Evolutionary conservation across 164 flowering plant genomes (phyloP), one percentile per base, ranked within the genome.

Genomic region (Hamamelis virginiana): DNA sequence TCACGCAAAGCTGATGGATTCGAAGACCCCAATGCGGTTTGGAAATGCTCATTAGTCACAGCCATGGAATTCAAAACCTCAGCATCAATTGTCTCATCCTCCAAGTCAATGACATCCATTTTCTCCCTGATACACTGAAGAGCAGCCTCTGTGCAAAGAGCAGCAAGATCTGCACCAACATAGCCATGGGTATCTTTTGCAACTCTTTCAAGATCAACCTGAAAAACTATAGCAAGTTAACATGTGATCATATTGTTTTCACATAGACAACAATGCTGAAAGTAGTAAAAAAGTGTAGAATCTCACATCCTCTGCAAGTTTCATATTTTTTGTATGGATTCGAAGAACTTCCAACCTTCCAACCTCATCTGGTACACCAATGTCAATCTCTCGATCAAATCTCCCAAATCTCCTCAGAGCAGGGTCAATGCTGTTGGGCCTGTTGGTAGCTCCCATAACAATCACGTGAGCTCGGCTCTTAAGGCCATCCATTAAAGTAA

Each of bases 131-230:
- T 85, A 70, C 91, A 87, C 67, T 85, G 89, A 68, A 87, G 89
- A 45, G 91, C 91, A 75, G 89, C 86, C 62, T 87, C 91, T 0
- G 91, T 87, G 73, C 89, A 87, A 56, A 87, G 80, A 23, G 89
- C 91, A 64, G 91, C 91, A 67, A 87, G 83, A 75, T 87, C 91
- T 11, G 91, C 85, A 50, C 91, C 91, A 21, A 87, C 91, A 73
- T 87, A 87, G 23, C 91, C 91, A 64, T 87, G 91, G 1, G 91
- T 87, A 57, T 87, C 83, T 59, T 77, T 85, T 27, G 89, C 66
- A 74, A 82, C 80, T 64, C 76, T 81, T 69, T 87, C 91, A 19
- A 87, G 83, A 75, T 87, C 91, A 69, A 87, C 91, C 91, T 87
- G 79, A 22, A 71, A 76, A 11, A 22, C 19, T 44, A 55, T 15